phyloP scores from a whole-genome alignment of 768 basidiomycete species.

The Royoungia palumana region DNA sequence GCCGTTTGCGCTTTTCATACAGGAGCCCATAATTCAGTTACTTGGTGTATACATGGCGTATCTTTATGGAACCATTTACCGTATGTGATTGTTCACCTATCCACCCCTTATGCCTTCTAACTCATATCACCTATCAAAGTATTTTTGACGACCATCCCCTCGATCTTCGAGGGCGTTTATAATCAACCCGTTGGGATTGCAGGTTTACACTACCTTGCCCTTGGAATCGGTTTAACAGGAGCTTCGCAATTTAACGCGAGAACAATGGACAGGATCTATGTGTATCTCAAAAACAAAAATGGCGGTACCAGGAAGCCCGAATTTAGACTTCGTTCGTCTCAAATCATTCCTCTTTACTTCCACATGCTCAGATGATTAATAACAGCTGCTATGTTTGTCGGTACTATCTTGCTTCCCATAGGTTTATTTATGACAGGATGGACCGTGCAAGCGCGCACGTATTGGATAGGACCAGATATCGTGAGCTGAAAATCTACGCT shows the following conservation, averaged over 20 bases:
- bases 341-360: background rate
- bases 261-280: slow-evolving; percentile 53
- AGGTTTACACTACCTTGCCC: slow-evolving; percentile 67
- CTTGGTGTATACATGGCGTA: slow-evolving; percentile 69
- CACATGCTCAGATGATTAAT: slow-evolving; percentile 2
- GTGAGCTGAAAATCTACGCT: slow-evolving; percentile 38
- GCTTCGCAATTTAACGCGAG: slow-evolving; percentile 55
- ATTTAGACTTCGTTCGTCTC: slow-evolving; percentile 43
- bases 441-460: slow-evolving; percentile 52
- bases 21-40: slow-evolving; percentile 66
- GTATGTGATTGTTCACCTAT: slow-evolving; percentile 33
- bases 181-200: slow-evolving; percentile 53
- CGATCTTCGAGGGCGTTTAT: slow-evolving; percentile 56
- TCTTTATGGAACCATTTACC: slow-evolving; percentile 59
- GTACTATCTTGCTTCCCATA: slow-evolving; percentile 56
- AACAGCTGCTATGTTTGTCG: slow-evolving; percentile 57
- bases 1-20: slow-evolving; percentile 61
- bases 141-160: slow-evolving; percentile 62
- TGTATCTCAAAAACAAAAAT: slow-evolving; percentile 48
- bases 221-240: slow-evolving; percentile 57
- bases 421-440: slow-evolving; percentile 73
- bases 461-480: slow-evolving; percentile 72
- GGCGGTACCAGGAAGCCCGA: slow-evolving; percentile 56
- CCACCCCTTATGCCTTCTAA: background rate
- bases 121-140: slow-evolving; percentile 50